These are phyloP conservation scores for Aspergillus pseudoglaucus DNA, from an alignment of 2,329 filamentous ascomycete species.

Conservation along the genomic window DNA sequence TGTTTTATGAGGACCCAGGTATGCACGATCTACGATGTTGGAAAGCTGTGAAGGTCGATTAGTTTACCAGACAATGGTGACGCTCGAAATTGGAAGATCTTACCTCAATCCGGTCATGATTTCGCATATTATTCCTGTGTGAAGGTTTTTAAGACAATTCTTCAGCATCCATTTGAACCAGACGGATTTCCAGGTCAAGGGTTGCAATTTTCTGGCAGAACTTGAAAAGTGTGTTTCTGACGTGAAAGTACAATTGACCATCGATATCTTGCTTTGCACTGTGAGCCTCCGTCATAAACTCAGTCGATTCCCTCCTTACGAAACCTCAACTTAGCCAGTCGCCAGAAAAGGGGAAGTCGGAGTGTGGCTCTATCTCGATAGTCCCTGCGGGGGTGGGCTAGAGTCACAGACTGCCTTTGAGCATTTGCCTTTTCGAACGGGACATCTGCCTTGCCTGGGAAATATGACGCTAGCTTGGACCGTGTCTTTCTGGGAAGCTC, in stretches of 20 bases:
- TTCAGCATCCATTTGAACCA: slow-evolving; percentile 22
- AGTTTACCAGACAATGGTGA: background rate
- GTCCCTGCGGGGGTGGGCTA: slow-evolving; percentile 25
- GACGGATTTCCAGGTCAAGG: slow-evolving; percentile 18
- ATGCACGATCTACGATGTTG: slow-evolving; percentile 36
- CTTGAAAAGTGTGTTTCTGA: slow-evolving; percentile 21
- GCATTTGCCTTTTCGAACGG: slow-evolving; percentile 13
- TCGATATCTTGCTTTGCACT: slow-evolving; percentile 33
- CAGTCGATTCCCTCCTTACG: slow-evolving; percentile 27
- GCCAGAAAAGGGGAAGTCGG: slow-evolving; percentile 15
- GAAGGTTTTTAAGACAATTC: too few relatives aligned
- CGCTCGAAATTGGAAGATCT: background rate
- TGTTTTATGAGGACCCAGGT: slow-evolving; percentile 21
- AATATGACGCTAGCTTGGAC: slow-evolving; percentile 18
- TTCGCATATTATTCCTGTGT: too few relatives aligned
- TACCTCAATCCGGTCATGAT: slow-evolving; percentile 38
- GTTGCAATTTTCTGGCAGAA: slow-evolving; percentile 25
- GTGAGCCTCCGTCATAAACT: slow-evolving; percentile 16
- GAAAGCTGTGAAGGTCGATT: slow-evolving; percentile 22
- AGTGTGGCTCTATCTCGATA: slow-evolving; percentile 26
- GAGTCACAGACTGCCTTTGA: slow-evolving; percentile 21
- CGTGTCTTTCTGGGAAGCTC: slow-evolving; percentile 27
- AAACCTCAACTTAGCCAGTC: slow-evolving; percentile 25
- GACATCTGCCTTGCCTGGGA: slow-evolving; percentile 21
- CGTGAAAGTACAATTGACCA: slow-evolving; percentile 32